Percentiles rank a stretch among this genome's conserved stretches.
Evolutionary conservation across 2,329 filamentous ascomycete species (phyloP).

Genomic region (Ophiosphaerella herpotricha): DNA sequence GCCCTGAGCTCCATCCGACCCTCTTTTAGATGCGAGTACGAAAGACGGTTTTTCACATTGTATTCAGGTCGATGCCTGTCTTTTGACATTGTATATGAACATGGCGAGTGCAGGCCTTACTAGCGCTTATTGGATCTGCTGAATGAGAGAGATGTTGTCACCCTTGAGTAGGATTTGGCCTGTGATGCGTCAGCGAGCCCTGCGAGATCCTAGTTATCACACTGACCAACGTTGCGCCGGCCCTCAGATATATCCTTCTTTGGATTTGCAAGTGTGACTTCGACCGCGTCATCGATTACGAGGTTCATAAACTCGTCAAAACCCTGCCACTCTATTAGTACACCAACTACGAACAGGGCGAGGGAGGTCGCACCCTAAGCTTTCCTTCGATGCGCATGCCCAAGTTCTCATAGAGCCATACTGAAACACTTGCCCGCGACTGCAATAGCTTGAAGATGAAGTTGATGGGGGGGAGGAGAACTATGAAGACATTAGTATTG

Average conservation of each 20-base stretch:
- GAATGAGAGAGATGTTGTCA: constrained; percentile 85
- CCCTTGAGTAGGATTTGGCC: constrained; percentile 86
- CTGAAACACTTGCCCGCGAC: constrained; percentile 80
- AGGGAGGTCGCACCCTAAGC: constrained; percentile 71
- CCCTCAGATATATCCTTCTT: constrained; percentile 80
- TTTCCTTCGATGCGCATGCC: constrained; percentile 94
- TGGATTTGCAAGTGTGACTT: constrained; percentile 81
- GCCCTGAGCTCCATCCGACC: constrained; percentile 10
- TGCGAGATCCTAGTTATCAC: background rate
- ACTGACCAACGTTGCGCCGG: constrained; percentile 76
- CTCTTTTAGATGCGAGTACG: constrained; percentile 4
- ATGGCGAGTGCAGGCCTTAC: background rate
- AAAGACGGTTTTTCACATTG: background rate
- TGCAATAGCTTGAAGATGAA: constrained; percentile 94
- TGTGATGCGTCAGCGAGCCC: constrained; percentile 43
- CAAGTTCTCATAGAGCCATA: constrained; percentile 98
- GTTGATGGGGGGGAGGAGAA: constrained; percentile 78
- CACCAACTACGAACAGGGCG: background rate
- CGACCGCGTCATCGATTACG: constrained; percentile 91
- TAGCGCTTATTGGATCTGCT: constrained; percentile 33
- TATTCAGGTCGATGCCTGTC: background rate
- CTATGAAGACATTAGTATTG: constrained; percentile 41
- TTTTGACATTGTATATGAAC: background rate
- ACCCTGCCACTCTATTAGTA: constrained; percentile 61
- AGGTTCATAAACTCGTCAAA: constrained; percentile 99